Conservation (phyloP, 1,284 basidiomycete species). For the Moniliophthora roreri region DNA sequence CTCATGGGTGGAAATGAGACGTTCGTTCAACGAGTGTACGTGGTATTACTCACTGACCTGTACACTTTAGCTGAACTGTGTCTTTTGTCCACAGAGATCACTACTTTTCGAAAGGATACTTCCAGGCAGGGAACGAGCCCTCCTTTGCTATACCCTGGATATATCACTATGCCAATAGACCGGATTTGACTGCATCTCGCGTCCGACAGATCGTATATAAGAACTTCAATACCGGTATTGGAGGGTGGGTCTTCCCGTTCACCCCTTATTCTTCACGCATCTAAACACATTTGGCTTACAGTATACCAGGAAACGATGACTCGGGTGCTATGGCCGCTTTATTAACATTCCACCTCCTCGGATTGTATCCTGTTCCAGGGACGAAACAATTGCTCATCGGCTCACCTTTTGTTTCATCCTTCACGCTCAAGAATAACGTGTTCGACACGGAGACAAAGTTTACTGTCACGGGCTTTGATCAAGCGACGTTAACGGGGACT, state of each 20-base stretch:
- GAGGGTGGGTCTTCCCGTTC: slow-evolving; percentile 30
- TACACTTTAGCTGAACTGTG: not conserved
- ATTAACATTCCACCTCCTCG: slow-evolving; percentile 51
- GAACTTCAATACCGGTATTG: slow-evolving; percentile 46
- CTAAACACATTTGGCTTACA: slow-evolving; percentile 11
- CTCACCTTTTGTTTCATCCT: slow-evolving; percentile 47
- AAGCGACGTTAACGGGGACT: slow-evolving; percentile 27
- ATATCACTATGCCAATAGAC: slow-evolving; percentile 48
- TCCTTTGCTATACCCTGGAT: slow-evolving; percentile 46
- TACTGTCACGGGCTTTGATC: slow-evolving; percentile 40
- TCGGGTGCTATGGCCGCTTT: slow-evolving; percentile 54
- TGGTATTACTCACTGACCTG: not conserved
- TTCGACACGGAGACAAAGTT: slow-evolving; percentile 38
- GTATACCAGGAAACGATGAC: slow-evolving; percentile 56
- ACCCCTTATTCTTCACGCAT: not conserved
- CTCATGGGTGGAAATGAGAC: slow-evolving; percentile 49
- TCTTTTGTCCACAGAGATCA: slow-evolving; percentile 36
- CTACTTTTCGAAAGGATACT: slow-evolving; percentile 47
- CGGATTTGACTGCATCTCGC: slow-evolving; percentile 48
- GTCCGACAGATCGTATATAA: slow-evolving; percentile 42
- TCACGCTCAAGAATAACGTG: slow-evolving; percentile 38
- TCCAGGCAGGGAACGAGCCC: slow-evolving; percentile 48
- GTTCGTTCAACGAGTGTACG: slow-evolving; percentile 43
- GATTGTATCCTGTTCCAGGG: slow-evolving; percentile 52
- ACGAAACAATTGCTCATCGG: slow-evolving; percentile 46